Base-by-base conservation (phyloP, 2,329 filamentous ascomycete species). In the Pezicula radicicola region DNA sequence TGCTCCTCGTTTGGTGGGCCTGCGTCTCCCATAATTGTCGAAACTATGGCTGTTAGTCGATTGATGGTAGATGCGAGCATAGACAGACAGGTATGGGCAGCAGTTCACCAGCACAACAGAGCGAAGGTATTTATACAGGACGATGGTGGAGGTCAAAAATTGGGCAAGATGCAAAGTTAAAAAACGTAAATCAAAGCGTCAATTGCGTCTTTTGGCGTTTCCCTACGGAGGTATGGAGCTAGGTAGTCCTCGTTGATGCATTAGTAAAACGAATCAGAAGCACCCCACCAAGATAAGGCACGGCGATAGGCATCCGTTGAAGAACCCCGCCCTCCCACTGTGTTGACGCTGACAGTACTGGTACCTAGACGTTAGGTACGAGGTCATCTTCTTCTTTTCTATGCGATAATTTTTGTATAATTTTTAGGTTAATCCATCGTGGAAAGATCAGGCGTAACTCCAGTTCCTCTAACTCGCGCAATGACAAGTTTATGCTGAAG, bases 11-110 rank as follows among this genome's bases (percentile, higher is more conserved):
- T 56, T 18, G 59, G 37, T 45, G 63, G 64, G 47, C 66, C 60
- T 48, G 71, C 73, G 52, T 73, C 75, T 18, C 75, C 75, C 75
- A 79, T 78, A 45, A 56, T 68, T 51, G 60, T 47, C 19, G 46
- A 45, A 47, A 52, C 42, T 13, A 16, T 45, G 10, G 37, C 27
- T 36, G 49, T 25, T 16, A 27, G 44, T 42, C 27, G 13, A 45
- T 39, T 19, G 2, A 6, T 27, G 35, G 41, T 8, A 41, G 16
- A 46, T 5, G 28, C 41, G 36, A 41, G 28, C 28, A 30, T 30
- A 30, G 28, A 30, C 7, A 30, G 28, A 30, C 10, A 21, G 28
- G 2, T 30, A 9, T 30, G 28, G 28, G 28, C 28, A 30, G 28
- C 28, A 30, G 10, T 30, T 30, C 28, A 9, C 8, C 10, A 8